Evolutionary conservation across 2,329 filamentous ascomycete genomes (phyloP).

Genomic region (Diaporthe nobilis): DNA sequence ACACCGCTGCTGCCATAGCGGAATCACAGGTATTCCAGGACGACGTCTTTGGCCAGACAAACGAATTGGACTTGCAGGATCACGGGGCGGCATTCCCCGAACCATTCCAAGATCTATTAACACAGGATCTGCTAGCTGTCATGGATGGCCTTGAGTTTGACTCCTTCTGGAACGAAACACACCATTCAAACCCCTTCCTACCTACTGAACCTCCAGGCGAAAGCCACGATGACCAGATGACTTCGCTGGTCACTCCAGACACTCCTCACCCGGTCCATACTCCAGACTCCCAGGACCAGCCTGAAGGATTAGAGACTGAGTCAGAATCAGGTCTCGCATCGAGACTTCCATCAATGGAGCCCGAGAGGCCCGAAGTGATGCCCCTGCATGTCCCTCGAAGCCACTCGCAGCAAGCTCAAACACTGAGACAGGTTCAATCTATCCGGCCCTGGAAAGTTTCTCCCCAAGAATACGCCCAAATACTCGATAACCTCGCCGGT

Average conservation of each 20-base stretch:
- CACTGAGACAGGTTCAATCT: neutral
- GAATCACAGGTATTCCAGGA: neutral
- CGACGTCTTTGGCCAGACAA: neutral
- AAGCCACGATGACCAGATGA: neutral
- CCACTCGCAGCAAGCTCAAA: neutral
- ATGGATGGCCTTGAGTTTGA: neutral
- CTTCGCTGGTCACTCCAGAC: neutral
- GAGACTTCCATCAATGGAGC: neutral
- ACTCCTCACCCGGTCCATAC: neutral
- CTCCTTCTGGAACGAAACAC: neutral
- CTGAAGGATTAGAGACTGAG: neutral
- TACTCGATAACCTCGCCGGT: neutral
- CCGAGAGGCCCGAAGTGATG: neutral
- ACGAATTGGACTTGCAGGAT: neutral
- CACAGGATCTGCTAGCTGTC: neutral
- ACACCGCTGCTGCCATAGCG: neutral
- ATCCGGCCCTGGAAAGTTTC: neutral
- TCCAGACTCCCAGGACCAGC: neutral
- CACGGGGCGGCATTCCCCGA: neutral
- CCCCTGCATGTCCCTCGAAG: neutral
- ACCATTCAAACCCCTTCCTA: neutral
- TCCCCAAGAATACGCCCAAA: neutral
- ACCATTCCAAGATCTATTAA: slow-evolving; percentile 1
- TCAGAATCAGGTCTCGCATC: neutral
- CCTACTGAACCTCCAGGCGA: neutral